These are phyloP conservation scores for Selaginella moellendorffii DNA, from an alignment of 75 land plant genomes.

Conservation along the genomic window DNA sequence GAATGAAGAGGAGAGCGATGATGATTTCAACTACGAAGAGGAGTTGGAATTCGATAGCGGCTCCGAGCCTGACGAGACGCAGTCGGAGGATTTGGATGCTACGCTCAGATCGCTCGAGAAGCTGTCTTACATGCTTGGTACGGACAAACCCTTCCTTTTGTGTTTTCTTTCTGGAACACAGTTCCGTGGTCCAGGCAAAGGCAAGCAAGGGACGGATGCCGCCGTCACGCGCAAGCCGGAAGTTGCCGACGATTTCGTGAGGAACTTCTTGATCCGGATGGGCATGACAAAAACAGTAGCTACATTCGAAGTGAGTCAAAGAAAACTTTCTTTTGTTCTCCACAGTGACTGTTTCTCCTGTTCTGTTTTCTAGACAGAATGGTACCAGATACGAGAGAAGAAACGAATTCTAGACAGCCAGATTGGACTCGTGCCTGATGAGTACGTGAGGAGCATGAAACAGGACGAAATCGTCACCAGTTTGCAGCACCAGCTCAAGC, in stretches of 20 bases:
- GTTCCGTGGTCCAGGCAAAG: slow-evolving; percentile 6
- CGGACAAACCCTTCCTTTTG: not conserved
- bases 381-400: slow-evolving; percentile 26
- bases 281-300: slow-evolving; percentile 17
- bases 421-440: slow-evolving; percentile 22
- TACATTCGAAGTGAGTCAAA: slow-evolving; percentile 22
- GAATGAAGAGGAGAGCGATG: slow-evolving; percentile 7
- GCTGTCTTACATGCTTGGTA: slow-evolving; percentile 26
- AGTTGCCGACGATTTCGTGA: slow-evolving; percentile 29
- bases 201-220: not conserved
- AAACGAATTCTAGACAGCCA: slow-evolving; percentile 18
- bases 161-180: too few relatives aligned
- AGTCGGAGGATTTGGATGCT: slow-evolving; percentile 30
- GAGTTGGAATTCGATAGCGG: slow-evolving; percentile 24
- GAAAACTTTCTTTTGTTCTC: too few relatives aligned
- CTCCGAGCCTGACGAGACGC: slow-evolving; percentile 19
- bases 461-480: slow-evolving; percentile 12
- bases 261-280: slow-evolving; percentile 22
- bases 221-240: slow-evolving; percentile 10
- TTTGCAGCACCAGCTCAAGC: slow-evolving; percentile 26
- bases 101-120: slow-evolving; percentile 23
- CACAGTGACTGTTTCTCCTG: too few relatives aligned
- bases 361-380: slow-evolving; percentile 15
- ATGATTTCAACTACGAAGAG: slow-evolving; percentile 23
- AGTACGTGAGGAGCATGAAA: slow-evolving; percentile 23